Conservation (phyloP, 1,284 basidiomycete species). For the Tilletia walkeri region DNA sequence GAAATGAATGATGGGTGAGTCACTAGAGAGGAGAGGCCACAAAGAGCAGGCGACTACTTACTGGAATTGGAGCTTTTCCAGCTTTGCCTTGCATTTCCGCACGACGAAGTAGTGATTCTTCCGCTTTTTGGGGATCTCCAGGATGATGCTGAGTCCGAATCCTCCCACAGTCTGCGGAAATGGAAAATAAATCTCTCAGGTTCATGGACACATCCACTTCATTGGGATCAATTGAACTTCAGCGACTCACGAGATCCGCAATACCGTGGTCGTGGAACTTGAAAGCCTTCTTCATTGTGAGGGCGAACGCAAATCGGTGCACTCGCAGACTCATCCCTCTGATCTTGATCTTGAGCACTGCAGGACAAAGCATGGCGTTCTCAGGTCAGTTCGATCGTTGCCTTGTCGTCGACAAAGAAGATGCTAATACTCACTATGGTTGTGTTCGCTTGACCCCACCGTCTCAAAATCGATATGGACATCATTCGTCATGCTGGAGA, state of each 20-base stretch:
- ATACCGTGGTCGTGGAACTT: slow-evolving; percentile 27
- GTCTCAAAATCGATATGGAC: slow-evolving; percentile 26
- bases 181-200: neutral
- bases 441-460: slow-evolving; percentile 20
- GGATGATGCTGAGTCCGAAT: slow-evolving; percentile 24
- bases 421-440: slow-evolving; percentile 10
- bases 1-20: neutral
- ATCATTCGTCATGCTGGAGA: slow-evolving; percentile 24
- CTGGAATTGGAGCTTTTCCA: slow-evolving; percentile 22
- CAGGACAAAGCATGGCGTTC: no score
- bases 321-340: slow-evolving; percentile 29
- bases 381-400: no score
- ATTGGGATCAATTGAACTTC: neutral
- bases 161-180: slow-evolving; percentile 17
- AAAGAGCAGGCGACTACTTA: neutral
- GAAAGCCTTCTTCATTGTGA: slow-evolving; percentile 21
- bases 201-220: neutral
- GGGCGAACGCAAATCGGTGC: slow-evolving; percentile 25
- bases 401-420: neutral
- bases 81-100: slow-evolving; percentile 27
- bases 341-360: slow-evolving; percentile 26
- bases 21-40: neutral
- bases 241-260: slow-evolving; percentile 22
- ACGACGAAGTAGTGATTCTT: slow-evolving; percentile 25
- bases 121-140: slow-evolving; percentile 25